phyloP scores from a whole-genome alignment of 805 yeast genomes.

The Saccharomyces cerevisiae region DNA sequence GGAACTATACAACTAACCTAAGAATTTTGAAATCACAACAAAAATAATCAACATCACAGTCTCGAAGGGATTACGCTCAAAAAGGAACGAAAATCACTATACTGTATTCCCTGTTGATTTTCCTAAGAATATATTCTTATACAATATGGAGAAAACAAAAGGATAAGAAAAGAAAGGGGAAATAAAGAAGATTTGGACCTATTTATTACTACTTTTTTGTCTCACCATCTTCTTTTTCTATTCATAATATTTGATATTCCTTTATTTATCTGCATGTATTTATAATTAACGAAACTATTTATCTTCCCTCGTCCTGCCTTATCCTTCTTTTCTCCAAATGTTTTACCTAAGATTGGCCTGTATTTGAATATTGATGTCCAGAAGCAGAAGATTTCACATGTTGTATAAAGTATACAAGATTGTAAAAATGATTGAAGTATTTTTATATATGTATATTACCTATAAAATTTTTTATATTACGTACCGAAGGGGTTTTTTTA shows the following conservation, averaged over 20 bases:
- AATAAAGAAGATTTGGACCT: not conserved
- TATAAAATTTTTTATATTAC: not conserved
- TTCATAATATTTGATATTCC: not conserved
- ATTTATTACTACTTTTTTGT: not conserved
- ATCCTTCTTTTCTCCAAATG: not conserved
- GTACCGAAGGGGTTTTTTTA: not conserved
- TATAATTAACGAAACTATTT: not conserved
- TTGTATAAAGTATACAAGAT: not conserved
- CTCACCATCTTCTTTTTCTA: not conserved
- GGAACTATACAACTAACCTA: not conserved
- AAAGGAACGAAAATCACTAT: not conserved
- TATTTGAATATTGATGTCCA: not conserved
- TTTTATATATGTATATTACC: slow-evolving; percentile 3
- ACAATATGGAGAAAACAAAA: not conserved
- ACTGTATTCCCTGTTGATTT: not conserved
- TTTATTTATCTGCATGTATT: not conserved
- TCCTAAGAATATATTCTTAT: not conserved
- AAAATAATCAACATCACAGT: not conserved
- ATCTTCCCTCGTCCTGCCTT: not conserved
- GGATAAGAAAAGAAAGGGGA: slow-evolving; percentile 1
- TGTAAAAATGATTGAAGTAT: not conserved
- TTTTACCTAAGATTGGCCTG: not conserved
- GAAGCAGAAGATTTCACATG: not conserved
- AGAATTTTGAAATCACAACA: not conserved
- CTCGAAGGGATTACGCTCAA: not conserved